Evolutionary conservation across 2,329 filamentous ascomycete species (phyloP), one percentile per base, ranked within the genome.

Genomic region (Xylariaceae sp.): DNA sequence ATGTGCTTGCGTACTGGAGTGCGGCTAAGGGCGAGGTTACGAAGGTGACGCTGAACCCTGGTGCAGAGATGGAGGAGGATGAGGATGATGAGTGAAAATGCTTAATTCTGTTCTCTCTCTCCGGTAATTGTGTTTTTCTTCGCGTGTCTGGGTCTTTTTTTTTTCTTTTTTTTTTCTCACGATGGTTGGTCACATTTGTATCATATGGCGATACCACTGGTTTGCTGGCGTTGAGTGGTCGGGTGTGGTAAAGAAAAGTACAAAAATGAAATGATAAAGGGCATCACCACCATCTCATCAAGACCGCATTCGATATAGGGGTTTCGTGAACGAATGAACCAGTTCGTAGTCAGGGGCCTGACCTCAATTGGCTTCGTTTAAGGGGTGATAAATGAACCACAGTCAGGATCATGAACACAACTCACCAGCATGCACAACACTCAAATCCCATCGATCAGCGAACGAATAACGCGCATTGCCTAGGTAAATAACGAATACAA

Each of bases 1-100:
- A 86, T 70, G 77, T 96, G 65, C 78, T 89, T 74, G 92, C 92
- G 71, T 84, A 87, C 74, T 88, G 86, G 85, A 83, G 76, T 67
- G 76, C 85, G 2, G 79, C 82, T n/a, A 79, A 73, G 18, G 78
- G 78, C 35, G 75, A 84, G 64, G 82, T 88, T 64, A 88, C 81
- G 4, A 82, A 86, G 69, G 76, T 85, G 8, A 72, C 74, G 17
- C 66, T 65, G 1, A 73, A 72, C 17, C 75, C 74, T 54, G 68
- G 63, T 13, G 65, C 59, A 2, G 65, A 68, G 15, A 67, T 51
- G 8, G 62, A 57, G 23, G 64, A 62, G 55, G 62, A 65, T 23
- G 64, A 42, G 10, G 57, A 54, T 2, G 64, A 13, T 42, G 37
- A 42, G 8, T 30, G 23, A 30, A 30, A 30, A 30, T 30, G 23